These are phyloP conservation scores for Suillus lakei DNA, from an alignment of 768 basidiomycete genomes.

Conservation along the genomic window DNA sequence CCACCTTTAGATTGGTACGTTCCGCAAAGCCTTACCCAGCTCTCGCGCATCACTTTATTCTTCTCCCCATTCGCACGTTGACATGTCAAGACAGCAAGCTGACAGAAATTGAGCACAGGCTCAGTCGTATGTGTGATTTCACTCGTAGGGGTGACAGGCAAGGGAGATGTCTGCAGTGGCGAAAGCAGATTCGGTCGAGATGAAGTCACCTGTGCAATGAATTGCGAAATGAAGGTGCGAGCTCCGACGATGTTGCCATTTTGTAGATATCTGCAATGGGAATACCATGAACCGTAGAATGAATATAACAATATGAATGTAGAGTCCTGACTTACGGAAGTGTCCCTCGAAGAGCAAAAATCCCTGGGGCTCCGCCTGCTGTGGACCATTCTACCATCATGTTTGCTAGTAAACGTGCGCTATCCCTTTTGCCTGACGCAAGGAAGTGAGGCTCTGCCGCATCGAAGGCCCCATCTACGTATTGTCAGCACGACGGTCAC, in stretches of 20 bases:
- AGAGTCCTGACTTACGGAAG: constrained; percentile 66
- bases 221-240: constrained; percentile 87
- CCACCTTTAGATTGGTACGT: constrained; percentile 81
- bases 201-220: constrained; percentile 64
- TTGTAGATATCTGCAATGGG: constrained; percentile 62
- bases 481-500: neutral
- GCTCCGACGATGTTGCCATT: constrained; percentile 94
- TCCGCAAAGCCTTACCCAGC: constrained; percentile 84
- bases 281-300: constrained; percentile 14
- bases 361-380: constrained; percentile 55
- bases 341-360: constrained; percentile 84
- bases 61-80: constrained; percentile 85
- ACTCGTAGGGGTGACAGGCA: constrained; percentile 49
- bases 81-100: constrained; percentile 86
- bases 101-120: constrained; percentile 82
- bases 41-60: constrained; percentile 76
- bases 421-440: constrained; percentile 86
- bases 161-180: constrained; percentile 44
- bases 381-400: constrained; percentile 84
- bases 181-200: constrained; percentile 47
- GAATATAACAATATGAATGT: neutral
- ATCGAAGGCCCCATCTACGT: constrained; percentile 73
- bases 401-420: constrained; percentile 83
- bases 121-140: constrained; percentile 81
- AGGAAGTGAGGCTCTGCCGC: constrained; percentile 83